These are phyloP conservation scores for Lactuca saligna DNA, from an alignment of 129 eudicot genomes.

Conservation along the genomic window DNA sequence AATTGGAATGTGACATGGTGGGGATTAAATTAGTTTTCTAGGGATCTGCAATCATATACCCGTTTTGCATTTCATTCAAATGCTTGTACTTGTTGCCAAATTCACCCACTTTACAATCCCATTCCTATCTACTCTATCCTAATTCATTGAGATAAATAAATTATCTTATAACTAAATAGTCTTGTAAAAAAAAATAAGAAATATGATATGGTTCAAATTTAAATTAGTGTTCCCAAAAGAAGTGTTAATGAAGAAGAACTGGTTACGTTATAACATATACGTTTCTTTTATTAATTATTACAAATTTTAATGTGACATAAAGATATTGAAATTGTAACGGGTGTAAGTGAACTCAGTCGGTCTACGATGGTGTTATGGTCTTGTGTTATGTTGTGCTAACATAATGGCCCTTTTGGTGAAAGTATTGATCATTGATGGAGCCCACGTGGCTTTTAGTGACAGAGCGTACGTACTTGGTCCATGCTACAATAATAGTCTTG, in stretches of 20 bases:
- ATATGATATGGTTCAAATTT: background rate
- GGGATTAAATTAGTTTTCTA: constrained; percentile 29
- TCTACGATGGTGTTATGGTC: background rate
- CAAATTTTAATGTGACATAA: background rate
- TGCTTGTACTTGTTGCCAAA: constrained; percentile 18
- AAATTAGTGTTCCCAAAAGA: background rate
- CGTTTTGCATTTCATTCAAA: constrained; percentile 32
- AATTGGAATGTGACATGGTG: constrained; percentile 21
- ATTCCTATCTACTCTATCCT: constrained; percentile 7
- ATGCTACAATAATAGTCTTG: constrained; percentile 25
- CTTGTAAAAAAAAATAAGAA: background rate
- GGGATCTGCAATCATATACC: constrained; percentile 33
- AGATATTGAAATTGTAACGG: constrained; percentile 2
- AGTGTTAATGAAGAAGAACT: background rate
- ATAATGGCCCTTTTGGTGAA: constrained; percentile 17
- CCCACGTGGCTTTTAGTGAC: constrained; percentile 23
- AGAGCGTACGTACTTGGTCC: constrained; percentile 24
- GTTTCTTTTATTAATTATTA: background rate
- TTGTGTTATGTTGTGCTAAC: background rate
- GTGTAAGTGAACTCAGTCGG: background rate
- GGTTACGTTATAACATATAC: background rate
- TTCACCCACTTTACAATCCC: constrained; percentile 4
- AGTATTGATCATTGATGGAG: constrained; percentile 30
- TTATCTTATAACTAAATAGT: background rate
- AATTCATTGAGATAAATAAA: constrained; percentile 1